These are phyloP conservation scores for Populus tremula DNA, from an alignment of 345 rosid genomes.

Conservation along the genomic window DNA sequence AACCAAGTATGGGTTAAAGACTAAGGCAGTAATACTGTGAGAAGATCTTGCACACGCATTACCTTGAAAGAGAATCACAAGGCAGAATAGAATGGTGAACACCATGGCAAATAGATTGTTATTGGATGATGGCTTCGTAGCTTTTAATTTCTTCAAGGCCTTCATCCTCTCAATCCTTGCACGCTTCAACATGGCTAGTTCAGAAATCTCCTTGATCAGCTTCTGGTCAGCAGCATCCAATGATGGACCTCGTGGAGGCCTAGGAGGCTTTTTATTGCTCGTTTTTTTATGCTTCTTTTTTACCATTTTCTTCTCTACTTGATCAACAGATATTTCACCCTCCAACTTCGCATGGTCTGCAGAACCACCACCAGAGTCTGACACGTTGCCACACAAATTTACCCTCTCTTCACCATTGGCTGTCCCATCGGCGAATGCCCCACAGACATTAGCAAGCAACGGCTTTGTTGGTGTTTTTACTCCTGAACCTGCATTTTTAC, in stretches of 20 bases:
- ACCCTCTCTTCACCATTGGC: slow-evolving; percentile 35
- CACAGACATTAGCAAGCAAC: slow-evolving; percentile 24
- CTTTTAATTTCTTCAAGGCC: slow-evolving; percentile 78
- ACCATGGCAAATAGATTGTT: slow-evolving; percentile 55
- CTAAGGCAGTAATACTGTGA: not conserved
- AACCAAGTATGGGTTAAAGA: not conserved
- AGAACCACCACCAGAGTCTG: slow-evolving; percentile 10
- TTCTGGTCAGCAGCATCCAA: slow-evolving; percentile 81
- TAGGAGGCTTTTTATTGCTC: slow-evolving; percentile 78
- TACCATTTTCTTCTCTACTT: slow-evolving; percentile 32
- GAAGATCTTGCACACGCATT: not conserved
- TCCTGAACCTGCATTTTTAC: slow-evolving; percentile 23
- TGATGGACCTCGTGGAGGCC: slow-evolving; percentile 87
- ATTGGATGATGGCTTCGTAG: slow-evolving; percentile 51
- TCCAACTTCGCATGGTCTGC: slow-evolving; percentile 31
- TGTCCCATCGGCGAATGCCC: slow-evolving; percentile 24
- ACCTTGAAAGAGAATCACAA: slow-evolving; percentile 45
- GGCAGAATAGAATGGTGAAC: slow-evolving; percentile 57
- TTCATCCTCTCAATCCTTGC: slow-evolving; percentile 80
- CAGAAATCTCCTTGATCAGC: slow-evolving; percentile 73
- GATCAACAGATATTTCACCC: slow-evolving; percentile 31
- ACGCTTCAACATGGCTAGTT: slow-evolving; percentile 78
- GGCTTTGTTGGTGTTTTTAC: slow-evolving; percentile 27
- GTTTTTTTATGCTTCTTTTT: slow-evolving; percentile 39
- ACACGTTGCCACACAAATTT: slow-evolving; percentile 19